Evolutionary conservation across 106 monocot species (phyloP).

Genomic region (Dendrobium catenatum): DNA sequence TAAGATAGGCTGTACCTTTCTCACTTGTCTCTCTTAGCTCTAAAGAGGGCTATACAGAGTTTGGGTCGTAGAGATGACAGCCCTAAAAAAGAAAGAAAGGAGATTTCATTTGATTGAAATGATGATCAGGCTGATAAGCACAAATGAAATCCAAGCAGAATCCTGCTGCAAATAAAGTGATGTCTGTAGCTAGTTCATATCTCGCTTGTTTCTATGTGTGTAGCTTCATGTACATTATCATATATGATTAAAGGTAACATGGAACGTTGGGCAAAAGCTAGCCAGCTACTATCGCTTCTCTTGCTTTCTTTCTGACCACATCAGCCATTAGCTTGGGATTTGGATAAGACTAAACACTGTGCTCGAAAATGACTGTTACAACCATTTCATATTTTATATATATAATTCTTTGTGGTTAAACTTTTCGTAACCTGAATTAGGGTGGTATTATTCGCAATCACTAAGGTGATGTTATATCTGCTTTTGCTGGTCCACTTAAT

Average conservation of each 20-base stretch:
- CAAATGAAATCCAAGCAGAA: slow-evolving; percentile 14
- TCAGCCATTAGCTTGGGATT: slow-evolving; percentile 4
- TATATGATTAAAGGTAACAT: slow-evolving; percentile 9
- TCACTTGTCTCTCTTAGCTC: neutral
- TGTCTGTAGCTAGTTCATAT: neutral
- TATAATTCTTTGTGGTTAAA: neutral
- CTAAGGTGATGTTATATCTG: too few species aligned
- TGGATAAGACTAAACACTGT: neutral
- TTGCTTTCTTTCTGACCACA: slow-evolving; percentile 16
- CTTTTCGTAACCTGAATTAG: neutral
- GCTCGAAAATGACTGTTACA: neutral
- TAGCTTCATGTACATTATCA: slow-evolving; percentile 1
- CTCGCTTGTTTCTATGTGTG: neutral
- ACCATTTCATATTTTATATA: neutral
- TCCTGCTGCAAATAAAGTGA: slow-evolving; percentile 3
- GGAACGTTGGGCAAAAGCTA: slow-evolving; percentile 20
- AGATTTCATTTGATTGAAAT: neutral
- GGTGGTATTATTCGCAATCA: neutral
- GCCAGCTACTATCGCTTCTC: slow-evolving; percentile 10
- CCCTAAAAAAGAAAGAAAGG: neutral
- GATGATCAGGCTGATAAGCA: neutral
- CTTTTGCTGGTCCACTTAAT: too few species aligned
- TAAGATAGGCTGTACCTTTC: neutral
- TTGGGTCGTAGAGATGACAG: neutral
- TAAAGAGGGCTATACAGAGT: neutral